Evolutionary conservation across 495 filamentous ascomycete genomes (phyloP), one percentile per base, ranked within the genome.

Genomic region (Penicillium daleae): DNA sequence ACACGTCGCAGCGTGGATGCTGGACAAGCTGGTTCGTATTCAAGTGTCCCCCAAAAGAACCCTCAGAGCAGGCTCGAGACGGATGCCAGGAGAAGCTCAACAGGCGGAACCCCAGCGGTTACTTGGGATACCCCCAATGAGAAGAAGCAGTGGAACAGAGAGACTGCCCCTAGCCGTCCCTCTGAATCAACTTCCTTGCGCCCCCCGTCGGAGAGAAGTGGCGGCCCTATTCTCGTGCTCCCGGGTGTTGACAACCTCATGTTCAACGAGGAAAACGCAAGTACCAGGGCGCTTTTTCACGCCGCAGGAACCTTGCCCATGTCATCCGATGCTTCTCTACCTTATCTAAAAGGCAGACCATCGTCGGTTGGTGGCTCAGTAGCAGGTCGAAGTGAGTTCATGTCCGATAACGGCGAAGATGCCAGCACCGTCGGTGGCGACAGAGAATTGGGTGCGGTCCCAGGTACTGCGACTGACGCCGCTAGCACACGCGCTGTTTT

Each of bases 401-500:
- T 76, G 26, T 74, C 73, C 4, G 73, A 76, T 10, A 60, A 55
- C 27, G 61, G 62, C 4, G 72, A 73, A 13, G 73, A 77, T 31
- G 54, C 56, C 2, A 77, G 76, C 57, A 77, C 72, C 3, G 46
- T 76, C 33, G 73, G 72, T 2, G 77, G 74, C 50, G 72, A 74
- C 22, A 69, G 61, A 50, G 65, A 70, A 17, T 70, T 66, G 0
- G 56, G 74, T n/a, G 65, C 69, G 2, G 53, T 68, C 22, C 66
- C 64, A 8, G 63, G 57, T 13, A 57, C 53, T 1, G 64, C 68
- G 2, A 35, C 67, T 8, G 77, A 79, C 57, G 71, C 61, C 3
- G 77, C 71, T 8, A 81, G 78, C 57, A 81, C 73, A 8, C 73
- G 73, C 2, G 76, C 78, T 24, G 70, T 81, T 0, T 51, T 74